phyloP scores from a whole-genome alignment of 140 eudicot genomes.

The Oenanthe javanica region DNA sequence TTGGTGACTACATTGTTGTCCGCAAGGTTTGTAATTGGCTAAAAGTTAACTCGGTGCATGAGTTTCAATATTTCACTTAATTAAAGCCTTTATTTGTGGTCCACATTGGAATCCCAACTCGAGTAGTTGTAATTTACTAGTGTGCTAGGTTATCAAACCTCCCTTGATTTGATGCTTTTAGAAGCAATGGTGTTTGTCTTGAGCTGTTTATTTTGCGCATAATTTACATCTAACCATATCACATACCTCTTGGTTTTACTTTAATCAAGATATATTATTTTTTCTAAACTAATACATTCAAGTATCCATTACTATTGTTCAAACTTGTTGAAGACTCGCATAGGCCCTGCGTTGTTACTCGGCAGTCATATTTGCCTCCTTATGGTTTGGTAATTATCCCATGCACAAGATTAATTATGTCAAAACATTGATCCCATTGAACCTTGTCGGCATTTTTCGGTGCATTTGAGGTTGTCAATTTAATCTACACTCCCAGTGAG shows the following conservation, averaged over 20 bases:
- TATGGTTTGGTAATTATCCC: not conserved
- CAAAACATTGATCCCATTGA: not conserved
- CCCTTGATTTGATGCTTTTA: not conserved
- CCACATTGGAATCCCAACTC: not conserved
- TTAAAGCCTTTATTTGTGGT: not conserved
- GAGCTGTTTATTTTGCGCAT: not conserved
- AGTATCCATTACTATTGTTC: not conserved
- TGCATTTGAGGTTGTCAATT: not conserved
- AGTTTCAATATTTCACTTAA: not conserved
- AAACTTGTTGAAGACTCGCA: not conserved
- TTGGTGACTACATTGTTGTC: conserved; percentile 51
- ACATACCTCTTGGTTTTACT: not conserved
- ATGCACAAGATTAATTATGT: not conserved
- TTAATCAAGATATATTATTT: not conserved
- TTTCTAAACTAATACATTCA: not conserved
- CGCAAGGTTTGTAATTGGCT: conserved; percentile 30
- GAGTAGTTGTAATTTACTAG: not conserved
- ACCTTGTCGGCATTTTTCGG: not conserved
- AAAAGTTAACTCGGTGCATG: not conserved
- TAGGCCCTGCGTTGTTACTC: not conserved
- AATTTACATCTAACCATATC: not conserved
- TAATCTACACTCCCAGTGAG: not conserved
- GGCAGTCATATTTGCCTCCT: not conserved
- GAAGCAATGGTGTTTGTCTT: not conserved
- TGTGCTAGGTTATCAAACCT: not conserved